Percentiles rank a stretch among this genome's conserved stretches.
These are phyloP conservation scores for Flaveria sonorensis DNA, from an alignment of 129 eudicot species.

Conservation along the genomic window DNA sequence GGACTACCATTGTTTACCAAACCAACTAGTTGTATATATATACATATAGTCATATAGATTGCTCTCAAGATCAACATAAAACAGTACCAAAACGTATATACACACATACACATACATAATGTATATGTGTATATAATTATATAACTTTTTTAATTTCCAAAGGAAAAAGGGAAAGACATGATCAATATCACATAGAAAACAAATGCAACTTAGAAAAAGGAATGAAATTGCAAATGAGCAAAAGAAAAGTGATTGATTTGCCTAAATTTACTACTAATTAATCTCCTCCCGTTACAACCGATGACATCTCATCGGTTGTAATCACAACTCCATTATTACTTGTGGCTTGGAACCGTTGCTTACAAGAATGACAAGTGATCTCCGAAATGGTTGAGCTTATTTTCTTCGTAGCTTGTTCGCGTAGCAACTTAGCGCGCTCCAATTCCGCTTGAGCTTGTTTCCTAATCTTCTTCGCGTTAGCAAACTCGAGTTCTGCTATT, in stretches of 20 bases:
- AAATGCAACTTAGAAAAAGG: constrained; percentile 12
- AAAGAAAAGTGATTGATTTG: neutral
- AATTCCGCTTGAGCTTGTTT: constrained; percentile 78
- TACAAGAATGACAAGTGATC: constrained; percentile 79
- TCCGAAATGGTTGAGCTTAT: constrained; percentile 53
- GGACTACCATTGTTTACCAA: too few relatives aligned
- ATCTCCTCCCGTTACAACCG: constrained; percentile 43
- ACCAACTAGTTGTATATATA: neutral
- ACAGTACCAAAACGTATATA: constrained; percentile 31
- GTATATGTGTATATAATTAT: too few relatives aligned
- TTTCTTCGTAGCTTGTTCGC: constrained; percentile 61
- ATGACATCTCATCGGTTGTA: constrained; percentile 41
- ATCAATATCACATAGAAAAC: constrained; percentile 35
- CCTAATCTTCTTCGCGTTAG: constrained; percentile 73
- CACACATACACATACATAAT: constrained; percentile 4
- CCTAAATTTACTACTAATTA: constrained; percentile 7
- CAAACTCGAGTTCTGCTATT: constrained; percentile 71
- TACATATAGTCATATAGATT: neutral
- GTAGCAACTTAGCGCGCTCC: constrained; percentile 56
- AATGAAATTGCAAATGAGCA: neutral
- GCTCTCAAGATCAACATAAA: constrained; percentile 18
- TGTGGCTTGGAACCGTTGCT: constrained; percentile 49
- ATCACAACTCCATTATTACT: constrained; percentile 22
- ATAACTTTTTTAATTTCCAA: neutral
- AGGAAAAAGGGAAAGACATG: constrained; percentile 8